Conservation (phyloP, 352 stramenopile genomes). For the Phytophthora cactorum region DNA sequence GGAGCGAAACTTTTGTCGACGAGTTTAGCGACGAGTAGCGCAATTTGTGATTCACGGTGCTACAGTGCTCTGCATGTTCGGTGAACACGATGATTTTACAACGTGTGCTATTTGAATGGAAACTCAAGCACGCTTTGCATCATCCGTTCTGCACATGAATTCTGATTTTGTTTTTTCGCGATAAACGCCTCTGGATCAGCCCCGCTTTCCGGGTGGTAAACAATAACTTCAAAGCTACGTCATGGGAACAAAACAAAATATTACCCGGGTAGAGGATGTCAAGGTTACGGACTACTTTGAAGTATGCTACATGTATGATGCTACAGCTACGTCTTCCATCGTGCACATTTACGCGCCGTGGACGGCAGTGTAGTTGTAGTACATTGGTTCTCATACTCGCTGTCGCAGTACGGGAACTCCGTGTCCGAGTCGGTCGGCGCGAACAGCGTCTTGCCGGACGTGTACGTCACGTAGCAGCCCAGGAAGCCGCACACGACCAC, state of each 20-base stretch:
- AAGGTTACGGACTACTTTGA: no score
- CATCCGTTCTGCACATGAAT: no score
- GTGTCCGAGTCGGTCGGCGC: conserved; percentile 22
- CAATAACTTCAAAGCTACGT: no score
- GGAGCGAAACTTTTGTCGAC: neutral
- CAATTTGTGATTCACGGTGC: neutral
- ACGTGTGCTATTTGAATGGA: no score
- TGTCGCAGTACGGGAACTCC: conserved; percentile 27
- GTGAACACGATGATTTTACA: no score
- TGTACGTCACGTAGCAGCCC: conserved; percentile 23
- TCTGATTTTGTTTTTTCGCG: no score
- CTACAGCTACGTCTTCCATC: conserved; percentile 1
- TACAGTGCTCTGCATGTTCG: neutral
- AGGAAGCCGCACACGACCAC: conserved; percentile 22
- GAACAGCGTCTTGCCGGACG: conserved; percentile 12
- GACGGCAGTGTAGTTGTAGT: conserved; percentile 30
- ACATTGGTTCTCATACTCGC: conserved; percentile 30
- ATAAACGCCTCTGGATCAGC: no score
- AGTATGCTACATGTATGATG: neutral
- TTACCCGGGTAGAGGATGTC: no score
- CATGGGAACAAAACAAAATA: no score
- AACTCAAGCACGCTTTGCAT: no score
- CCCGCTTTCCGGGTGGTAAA: no score
- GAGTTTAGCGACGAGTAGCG: neutral
- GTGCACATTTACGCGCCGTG: conserved; percentile 12